These are phyloP conservation scores for Mycena rebaudengoi DNA, from an alignment of 768 basidiomycete genomes.

Conservation along the genomic window DNA sequence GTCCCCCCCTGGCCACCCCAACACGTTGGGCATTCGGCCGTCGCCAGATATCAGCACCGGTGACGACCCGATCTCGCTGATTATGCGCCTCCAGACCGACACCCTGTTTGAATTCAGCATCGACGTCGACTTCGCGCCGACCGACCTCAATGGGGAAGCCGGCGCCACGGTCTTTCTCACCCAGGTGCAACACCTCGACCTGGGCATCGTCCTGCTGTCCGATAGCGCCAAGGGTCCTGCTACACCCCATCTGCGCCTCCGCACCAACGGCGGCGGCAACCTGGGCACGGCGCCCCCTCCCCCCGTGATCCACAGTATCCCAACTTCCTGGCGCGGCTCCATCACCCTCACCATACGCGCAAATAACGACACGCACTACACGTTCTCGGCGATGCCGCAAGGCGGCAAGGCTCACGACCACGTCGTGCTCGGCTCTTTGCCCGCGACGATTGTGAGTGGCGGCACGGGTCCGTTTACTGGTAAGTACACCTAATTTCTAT, in stretches of 20 bases:
- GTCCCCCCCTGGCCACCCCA: constrained; percentile 19
- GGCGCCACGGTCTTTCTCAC: constrained; percentile 32
- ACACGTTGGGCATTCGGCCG: constrained; percentile 22
- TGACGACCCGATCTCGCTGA: constrained; percentile 27
- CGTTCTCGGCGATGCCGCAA: constrained; percentile 13
- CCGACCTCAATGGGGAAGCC: constrained; percentile 29
- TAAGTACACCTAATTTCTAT: neutral
- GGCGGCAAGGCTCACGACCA: neutral
- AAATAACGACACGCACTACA: constrained; percentile 20
- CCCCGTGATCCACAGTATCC: constrained; percentile 14
- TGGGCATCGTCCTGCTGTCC: constrained; percentile 15
- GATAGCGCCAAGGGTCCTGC: neutral
- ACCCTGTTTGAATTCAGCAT: constrained; percentile 29
- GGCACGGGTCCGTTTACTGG: constrained; percentile 23
- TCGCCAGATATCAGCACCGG: constrained; percentile 30
- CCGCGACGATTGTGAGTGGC: constrained; percentile 21
- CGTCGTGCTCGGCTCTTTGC: constrained; percentile 20
- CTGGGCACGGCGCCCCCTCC: constrained; percentile 9
- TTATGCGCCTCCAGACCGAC: constrained; percentile 33
- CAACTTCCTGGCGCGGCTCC: constrained; percentile 10
- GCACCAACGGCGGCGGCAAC: constrained; percentile 17
- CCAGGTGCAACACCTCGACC: constrained; percentile 20
- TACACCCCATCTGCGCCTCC: constrained; percentile 16
- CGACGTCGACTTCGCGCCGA: constrained; percentile 24
- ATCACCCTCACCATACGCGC: constrained; percentile 22